phyloP scores from a whole-genome alignment of 371 early-diverging fungal species.

The Chytridium lagenaria region DNA sequence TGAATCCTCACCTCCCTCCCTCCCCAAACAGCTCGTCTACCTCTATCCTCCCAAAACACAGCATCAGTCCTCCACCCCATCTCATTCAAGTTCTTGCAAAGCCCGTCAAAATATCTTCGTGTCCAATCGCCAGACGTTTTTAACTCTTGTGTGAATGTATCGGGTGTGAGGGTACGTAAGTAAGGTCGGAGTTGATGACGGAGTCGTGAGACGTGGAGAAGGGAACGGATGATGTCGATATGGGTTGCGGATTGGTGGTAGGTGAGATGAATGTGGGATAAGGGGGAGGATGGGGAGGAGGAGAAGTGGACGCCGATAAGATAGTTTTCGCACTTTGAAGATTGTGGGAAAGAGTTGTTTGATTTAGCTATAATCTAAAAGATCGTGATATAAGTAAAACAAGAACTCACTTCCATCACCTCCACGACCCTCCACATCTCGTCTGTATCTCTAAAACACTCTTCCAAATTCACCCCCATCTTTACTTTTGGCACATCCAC shows the following conservation, averaged over 20 bases:
- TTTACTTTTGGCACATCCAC: constrained; percentile 42
- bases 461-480: constrained; percentile 55
- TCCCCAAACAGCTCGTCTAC: constrained; percentile 17
- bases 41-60: constrained; percentile 65
- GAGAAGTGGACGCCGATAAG: constrained; percentile 29
- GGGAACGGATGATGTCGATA: constrained; percentile 63
- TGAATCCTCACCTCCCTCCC: not conserved
- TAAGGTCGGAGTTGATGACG: constrained; percentile 1
- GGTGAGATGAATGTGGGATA: too few relatives aligned
- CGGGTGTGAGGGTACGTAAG: not conserved
- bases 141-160: constrained; percentile 9
- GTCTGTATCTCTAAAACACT: constrained; percentile 51
- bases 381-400: not conserved
- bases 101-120: constrained; percentile 51
- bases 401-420: constrained; percentile 49
- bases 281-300: constrained; percentile 9
- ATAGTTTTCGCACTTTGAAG: constrained; percentile 44
- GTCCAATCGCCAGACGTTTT: constrained; percentile 54
- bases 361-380: too few relatives aligned
- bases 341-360: too few relatives aligned
- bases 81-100: constrained; percentile 58
- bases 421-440: constrained; percentile 52
- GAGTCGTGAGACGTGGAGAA: constrained; percentile 60
- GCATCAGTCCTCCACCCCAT: constrained; percentile 67
- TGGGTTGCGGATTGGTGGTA: constrained; percentile 61